Evolutionary conservation across 768 basidiomycete genomes (phyloP).

Genomic region (Termitomyces eurrhizus): DNA sequence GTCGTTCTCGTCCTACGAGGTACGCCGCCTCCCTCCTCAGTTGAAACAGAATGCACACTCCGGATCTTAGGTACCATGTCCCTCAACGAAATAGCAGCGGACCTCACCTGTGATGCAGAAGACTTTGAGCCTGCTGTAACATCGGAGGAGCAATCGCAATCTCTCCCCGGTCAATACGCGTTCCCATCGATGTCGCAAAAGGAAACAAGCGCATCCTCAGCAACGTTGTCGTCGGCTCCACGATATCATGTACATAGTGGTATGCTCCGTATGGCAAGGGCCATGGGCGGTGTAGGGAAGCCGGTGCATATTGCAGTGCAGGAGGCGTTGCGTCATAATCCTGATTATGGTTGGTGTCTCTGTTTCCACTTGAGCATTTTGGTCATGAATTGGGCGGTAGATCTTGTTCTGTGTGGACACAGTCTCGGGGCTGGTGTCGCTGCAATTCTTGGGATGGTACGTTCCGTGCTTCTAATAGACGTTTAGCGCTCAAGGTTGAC

Average conservation of each 20-base stretch:
- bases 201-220: conserved; percentile 14
- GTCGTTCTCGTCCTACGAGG: conserved; percentile 75
- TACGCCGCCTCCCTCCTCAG: conserved; percentile 17
- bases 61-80: conserved; percentile 67
- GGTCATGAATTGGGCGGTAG: conserved; percentile 25
- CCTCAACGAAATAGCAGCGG: conserved; percentile 81
- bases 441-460: conserved; percentile 65
- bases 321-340: conserved; percentile 64
- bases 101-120: conserved; percentile 77
- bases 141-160: conserved; percentile 27
- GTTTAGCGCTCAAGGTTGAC: not conserved
- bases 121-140: conserved; percentile 55
- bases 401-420: conserved; percentile 77
- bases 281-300: conserved; percentile 73
- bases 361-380: not conserved
- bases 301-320: conserved; percentile 75
- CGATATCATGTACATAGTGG: conserved; percentile 73
- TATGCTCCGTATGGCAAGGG: conserved; percentile 74
- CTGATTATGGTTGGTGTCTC: conserved; percentile 60
- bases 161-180: conserved; percentile 32
- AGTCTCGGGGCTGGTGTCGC: conserved; percentile 84
- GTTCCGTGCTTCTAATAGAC: conserved; percentile 15
- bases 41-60: not conserved
- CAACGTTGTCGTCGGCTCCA: conserved; percentile 23
- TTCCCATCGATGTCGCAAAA: conserved; percentile 30